A percentile compares a stretch with the other conserved stretches of the same genome.
Evolutionary conservation across 345 rosid species (phyloP).

Genomic region (Chamaenerion angustifolium): DNA sequence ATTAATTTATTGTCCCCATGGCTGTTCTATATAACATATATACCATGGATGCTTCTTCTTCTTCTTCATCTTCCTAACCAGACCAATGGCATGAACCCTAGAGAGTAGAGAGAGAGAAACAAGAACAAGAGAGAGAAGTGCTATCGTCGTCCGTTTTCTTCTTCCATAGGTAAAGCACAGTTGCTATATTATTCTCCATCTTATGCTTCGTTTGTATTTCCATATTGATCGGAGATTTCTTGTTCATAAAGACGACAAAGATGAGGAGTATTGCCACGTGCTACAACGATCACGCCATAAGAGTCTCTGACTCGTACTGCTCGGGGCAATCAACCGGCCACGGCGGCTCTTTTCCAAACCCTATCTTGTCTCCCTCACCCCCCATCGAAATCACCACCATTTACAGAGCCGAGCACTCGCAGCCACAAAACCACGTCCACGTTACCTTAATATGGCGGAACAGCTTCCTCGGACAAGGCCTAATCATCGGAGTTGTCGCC

Average conservation of each 20-base stretch:
- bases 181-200: not conserved
- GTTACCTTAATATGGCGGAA: constrained; percentile 53
- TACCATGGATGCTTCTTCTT: constrained; percentile 4
- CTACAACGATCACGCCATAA: constrained; percentile 70
- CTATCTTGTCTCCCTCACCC: constrained; percentile 31
- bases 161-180: constrained; percentile 16
- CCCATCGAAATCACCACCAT: constrained; percentile 40
- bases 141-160: constrained; percentile 14
- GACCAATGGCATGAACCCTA: not conserved
- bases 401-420: constrained; percentile 36
- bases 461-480: constrained; percentile 20
- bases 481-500: constrained; percentile 16
- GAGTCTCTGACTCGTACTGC: constrained; percentile 67
- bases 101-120: constrained; percentile 6
- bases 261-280: constrained; percentile 74
- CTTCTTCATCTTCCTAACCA: constrained; percentile 1
- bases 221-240: not conserved
- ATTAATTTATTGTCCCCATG: constrained; percentile 7
- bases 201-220: not conserved
- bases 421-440: constrained; percentile 24
- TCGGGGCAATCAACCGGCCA: constrained; percentile 55
- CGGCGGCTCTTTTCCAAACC: constrained; percentile 29
- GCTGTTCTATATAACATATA: not conserved
- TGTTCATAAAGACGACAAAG: not conserved
- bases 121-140: too few relatives aligned